A percentile compares a stretch with the other conserved stretches of the same genome.
phyloP scores from a whole-genome alignment of 192 early-diverging fungal species.

The Cladochytrium replicatum region DNA sequence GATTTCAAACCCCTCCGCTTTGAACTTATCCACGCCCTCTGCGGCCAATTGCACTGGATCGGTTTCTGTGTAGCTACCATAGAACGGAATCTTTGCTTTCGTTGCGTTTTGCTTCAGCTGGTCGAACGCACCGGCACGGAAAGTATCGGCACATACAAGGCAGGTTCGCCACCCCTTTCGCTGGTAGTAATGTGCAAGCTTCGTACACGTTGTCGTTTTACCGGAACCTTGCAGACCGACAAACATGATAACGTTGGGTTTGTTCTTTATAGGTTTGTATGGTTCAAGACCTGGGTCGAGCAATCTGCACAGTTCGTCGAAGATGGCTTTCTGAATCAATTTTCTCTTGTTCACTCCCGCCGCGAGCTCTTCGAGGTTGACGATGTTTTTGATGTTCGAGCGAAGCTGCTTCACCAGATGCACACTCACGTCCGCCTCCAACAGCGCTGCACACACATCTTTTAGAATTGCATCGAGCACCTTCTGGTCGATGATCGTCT shows the following conservation, averaged over 20 bases:
- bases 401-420: constrained; percentile 71
- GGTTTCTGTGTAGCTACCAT: constrained; percentile 83
- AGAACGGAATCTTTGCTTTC: constrained; percentile 93
- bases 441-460: constrained; percentile 78
- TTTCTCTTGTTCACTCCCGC: constrained; percentile 76
- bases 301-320: constrained; percentile 77
- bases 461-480: constrained; percentile 46
- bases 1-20: constrained; percentile 85
- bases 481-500: constrained; percentile 80
- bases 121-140: constrained; percentile 97
- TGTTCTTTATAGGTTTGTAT: constrained; percentile 78
- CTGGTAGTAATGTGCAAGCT: constrained; percentile 84
- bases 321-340: constrained; percentile 79
- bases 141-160: constrained; percentile 91
- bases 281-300: constrained; percentile 75
- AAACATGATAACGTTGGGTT: constrained; percentile 89
- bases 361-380: constrained; percentile 76
- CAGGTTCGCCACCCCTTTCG: constrained; percentile 90
- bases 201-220: constrained; percentile 95
- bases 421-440: constrained; percentile 89
- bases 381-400: constrained; percentile 70
- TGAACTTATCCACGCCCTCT: constrained; percentile 92
- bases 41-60: constrained; percentile 84
- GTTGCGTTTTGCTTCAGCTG: constrained; percentile 97
- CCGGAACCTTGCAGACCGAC: constrained; percentile 93